Evolutionary conservation across 108 stramenopile species (phyloP).

Genomic region (Ochromonas danica): DNA sequence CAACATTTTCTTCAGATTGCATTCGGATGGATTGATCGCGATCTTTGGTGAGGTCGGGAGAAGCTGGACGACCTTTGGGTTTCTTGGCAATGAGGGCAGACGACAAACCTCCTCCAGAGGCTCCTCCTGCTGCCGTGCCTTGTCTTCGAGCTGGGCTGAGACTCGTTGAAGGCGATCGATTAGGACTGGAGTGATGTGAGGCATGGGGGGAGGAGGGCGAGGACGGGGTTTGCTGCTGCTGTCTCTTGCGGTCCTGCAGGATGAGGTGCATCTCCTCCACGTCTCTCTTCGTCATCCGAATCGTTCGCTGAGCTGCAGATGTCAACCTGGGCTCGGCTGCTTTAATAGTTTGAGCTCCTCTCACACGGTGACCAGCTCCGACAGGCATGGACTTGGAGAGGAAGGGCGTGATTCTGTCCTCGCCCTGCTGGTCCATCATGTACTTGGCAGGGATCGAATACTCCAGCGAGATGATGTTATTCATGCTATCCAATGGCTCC

Average conservation of each 20-base stretch:
- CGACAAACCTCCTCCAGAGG: not conserved
- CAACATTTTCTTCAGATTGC: not conserved
- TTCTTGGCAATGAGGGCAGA: not conserved
- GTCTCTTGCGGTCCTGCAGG: not conserved
- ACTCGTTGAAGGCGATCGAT: no score
- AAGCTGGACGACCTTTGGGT: conserved; percentile 44
- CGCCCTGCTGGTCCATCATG: not conserved
- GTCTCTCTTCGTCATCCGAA: conserved; percentile 12
- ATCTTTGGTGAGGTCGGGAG: conserved; percentile 30
- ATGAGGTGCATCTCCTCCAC: conserved; percentile 34
- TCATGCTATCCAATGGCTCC: conserved; percentile 2
- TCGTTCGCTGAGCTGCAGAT: not conserved
- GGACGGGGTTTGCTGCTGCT: not conserved
- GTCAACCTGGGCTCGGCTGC: conserved; percentile 30
- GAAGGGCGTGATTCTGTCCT: not conserved
- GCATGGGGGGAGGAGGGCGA: not conserved
- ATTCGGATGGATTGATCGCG: not conserved
- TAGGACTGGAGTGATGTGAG: not conserved
- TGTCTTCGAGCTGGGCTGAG: not conserved
- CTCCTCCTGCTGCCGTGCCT: not conserved
- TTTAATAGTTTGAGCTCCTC: no score
- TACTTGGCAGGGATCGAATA: not conserved
- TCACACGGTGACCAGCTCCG: no score
- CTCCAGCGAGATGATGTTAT: not conserved
- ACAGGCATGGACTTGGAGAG: conserved; percentile 14